Percentiles rank a stretch among this genome's conserved stretches.
phyloP scores from a whole-genome alignment of 768 basidiomycete species.

The Trametes cubensis region DNA sequence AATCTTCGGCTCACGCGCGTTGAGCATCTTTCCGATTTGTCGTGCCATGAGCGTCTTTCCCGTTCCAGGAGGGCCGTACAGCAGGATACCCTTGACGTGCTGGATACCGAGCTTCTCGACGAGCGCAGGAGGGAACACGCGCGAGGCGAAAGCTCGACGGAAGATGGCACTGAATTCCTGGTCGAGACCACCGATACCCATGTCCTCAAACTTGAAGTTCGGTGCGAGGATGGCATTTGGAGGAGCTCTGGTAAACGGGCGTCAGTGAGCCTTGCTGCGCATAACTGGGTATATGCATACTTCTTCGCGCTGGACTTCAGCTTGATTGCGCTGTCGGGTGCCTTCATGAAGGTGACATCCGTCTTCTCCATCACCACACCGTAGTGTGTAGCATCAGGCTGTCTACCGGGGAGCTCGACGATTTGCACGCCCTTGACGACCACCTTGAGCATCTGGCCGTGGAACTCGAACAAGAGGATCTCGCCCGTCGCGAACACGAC shows the following conservation, averaged over 20 bases:
- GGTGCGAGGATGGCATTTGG: slow-evolving; percentile 95
- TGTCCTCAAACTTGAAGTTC: slow-evolving; percentile 99
- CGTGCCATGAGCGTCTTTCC: slow-evolving; percentile 98
- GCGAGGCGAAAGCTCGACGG: slow-evolving; percentile 95
- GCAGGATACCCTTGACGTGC: slow-evolving; percentile 97
- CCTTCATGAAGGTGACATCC: slow-evolving; percentile 90
- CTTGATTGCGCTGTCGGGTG: slow-evolving; percentile 77
- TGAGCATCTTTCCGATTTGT: slow-evolving; percentile 99
- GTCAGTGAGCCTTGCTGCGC: background rate
- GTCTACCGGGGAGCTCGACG: slow-evolving; percentile 65
- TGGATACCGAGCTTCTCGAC: slow-evolving; percentile 98
- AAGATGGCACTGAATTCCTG: slow-evolving; percentile 95
- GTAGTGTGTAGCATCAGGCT: slow-evolving; percentile 43
- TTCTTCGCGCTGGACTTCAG: slow-evolving; percentile 91
- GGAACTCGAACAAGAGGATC: slow-evolving; percentile 83
- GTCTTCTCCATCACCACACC: slow-evolving; percentile 90
- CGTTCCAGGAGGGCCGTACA: slow-evolving; percentile 96
- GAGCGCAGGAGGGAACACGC: slow-evolving; percentile 96
- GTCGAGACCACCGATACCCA: slow-evolving; percentile 99
- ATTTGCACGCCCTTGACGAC: slow-evolving; percentile 60
- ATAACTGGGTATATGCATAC: slow-evolving; percentile 45
- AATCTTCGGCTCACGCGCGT: slow-evolving; percentile 95
- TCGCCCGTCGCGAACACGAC: slow-evolving; percentile 71
- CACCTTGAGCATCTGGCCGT: slow-evolving; percentile 80
- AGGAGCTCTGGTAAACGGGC: slow-evolving; percentile 57